Base-by-base conservation (phyloP, 441 rosid genomes). In the Gossypium davidsonii region DNA sequence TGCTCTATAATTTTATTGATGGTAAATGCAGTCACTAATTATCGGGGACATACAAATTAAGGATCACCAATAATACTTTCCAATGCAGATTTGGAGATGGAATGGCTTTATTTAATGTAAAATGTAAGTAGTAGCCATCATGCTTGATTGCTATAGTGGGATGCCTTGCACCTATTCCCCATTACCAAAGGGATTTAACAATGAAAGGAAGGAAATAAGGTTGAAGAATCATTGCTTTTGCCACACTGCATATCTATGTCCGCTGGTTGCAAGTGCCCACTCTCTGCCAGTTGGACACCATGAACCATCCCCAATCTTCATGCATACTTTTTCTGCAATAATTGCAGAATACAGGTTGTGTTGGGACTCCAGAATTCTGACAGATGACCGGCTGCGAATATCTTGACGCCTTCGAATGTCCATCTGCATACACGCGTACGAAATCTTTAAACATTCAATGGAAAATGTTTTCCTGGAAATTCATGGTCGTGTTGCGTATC, bases 241-340 rank as follows among this genome's bases (percentile, higher is more conserved):
- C 97, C 98, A 91, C 7, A 92, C 91, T 26, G 97, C 94, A 74
- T 87, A 94, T 62, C 89, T 71, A 49, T 89, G 89, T 74, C 97
- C 97, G 25, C 75, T 79, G 48, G 97, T 83, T 20, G 94, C 91
- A 26, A 92, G 73, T 1, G 76, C 83, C 97, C 98, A 94, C 51
- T 91, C 94, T 75, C 70, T 81, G 25, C 87, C 93, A 31, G 87
- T 78, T 44, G 97, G 97, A 77, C 89, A 87, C 98, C 97, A 94
- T 44, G 97, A 92, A 52, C 90, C 94, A 60, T 90, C 93, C 49
- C 98, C 96, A 39, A 94, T 80, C 86, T 92, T 94, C 93, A 91
- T 87, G 74, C 93, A 85, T 55, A 91, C 60, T 73, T 88, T 94
- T 71, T 88, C 97, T 39, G 89, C 97, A 53, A 89, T 82, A 53